phyloP scores from a whole-genome alignment of 352 stramenopile genomes.

The Phytophthora nicotianae region DNA sequence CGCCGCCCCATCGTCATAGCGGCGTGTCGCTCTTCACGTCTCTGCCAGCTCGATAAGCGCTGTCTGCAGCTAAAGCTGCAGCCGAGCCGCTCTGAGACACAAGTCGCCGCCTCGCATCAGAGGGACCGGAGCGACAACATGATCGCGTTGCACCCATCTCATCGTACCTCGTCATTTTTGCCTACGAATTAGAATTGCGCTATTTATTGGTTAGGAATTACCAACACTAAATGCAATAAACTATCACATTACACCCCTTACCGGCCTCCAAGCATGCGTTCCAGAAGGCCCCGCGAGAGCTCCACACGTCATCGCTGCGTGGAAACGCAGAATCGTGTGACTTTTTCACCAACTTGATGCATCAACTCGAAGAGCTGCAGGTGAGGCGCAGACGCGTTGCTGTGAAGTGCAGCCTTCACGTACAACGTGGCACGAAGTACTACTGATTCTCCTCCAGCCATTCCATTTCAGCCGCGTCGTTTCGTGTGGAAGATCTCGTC shows the following conservation, averaged over 20 bases:
- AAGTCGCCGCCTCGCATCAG: constrained; percentile 4
- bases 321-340: neutral
- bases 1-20: constrained; percentile 10
- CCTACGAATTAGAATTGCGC: constrained; percentile 24
- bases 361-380: neutral
- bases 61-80: neutral
- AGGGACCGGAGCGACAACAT: constrained; percentile 11
- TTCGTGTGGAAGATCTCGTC: constrained; percentile 13
- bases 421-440: no score
- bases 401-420: no score
- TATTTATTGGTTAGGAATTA: constrained; percentile 33
- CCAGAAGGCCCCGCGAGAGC: no score
- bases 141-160: constrained; percentile 2
- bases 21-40: constrained; percentile 5
- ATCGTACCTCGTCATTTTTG: constrained; percentile 14
- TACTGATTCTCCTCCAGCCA: neutral
- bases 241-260: constrained; percentile 9
- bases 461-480: constrained; percentile 4
- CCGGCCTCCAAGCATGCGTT: neutral
- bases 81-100: constrained; percentile 18
- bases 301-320: neutral
- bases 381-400: neutral
- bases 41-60: constrained; percentile 6
- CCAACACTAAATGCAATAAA: constrained; percentile 27
- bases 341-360: neutral